Percentiles rank a stretch among this genome's conserved stretches.
Evolutionary conservation across 257 asterid genomes (phyloP).

Genomic region (Galeopsis tetrahit): DNA sequence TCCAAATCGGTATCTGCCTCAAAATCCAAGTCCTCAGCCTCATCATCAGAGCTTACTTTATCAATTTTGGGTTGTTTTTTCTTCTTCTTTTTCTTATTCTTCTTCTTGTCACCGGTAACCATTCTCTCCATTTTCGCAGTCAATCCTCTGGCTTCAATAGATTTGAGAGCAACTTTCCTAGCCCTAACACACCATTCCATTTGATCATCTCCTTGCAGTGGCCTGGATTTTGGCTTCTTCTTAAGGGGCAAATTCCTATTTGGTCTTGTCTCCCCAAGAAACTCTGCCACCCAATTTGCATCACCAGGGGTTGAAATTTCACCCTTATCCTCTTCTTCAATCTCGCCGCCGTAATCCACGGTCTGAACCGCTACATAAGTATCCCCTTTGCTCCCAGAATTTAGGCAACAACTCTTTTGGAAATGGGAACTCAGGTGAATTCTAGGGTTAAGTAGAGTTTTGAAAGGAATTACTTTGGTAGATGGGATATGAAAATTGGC

Average conservation of each 20-base stretch:
- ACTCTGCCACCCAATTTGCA: conserved; percentile 73
- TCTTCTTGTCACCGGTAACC: conserved; percentile 54
- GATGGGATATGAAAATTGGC: conserved; percentile 48
- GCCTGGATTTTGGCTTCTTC: conserved; percentile 57
- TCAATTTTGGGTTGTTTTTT: conserved; percentile 41
- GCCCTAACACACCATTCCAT: conserved; percentile 99
- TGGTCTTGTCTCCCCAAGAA: conserved; percentile 61
- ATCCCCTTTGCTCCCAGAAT: conserved; percentile 31
- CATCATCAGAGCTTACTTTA: conserved; percentile 31
- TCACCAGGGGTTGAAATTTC: conserved; percentile 26
- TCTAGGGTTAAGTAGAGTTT: conserved; percentile 35
- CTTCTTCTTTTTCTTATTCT: conserved; percentile 49
- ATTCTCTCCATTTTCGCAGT: conserved; percentile 57
- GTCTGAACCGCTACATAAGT: conserved; percentile 34
- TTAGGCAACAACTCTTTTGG: conserved; percentile 46
- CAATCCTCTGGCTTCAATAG: conserved; percentile 87
- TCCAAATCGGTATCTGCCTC: conserved; percentile 45
- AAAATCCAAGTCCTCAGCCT: conserved; percentile 51
- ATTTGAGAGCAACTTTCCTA: conserved; percentile 83
- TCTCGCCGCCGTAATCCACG: conserved; percentile 28
- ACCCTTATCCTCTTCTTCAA: conserved; percentile 29
- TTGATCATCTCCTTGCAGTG: conserved; percentile 49
- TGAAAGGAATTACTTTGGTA: conserved; percentile 33
- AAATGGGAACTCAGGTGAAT: conserved; percentile 38
- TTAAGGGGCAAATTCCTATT: conserved; percentile 33